Conservation (phyloP, 257 asterid genomes). For the Primulina tabacum region DNA sequence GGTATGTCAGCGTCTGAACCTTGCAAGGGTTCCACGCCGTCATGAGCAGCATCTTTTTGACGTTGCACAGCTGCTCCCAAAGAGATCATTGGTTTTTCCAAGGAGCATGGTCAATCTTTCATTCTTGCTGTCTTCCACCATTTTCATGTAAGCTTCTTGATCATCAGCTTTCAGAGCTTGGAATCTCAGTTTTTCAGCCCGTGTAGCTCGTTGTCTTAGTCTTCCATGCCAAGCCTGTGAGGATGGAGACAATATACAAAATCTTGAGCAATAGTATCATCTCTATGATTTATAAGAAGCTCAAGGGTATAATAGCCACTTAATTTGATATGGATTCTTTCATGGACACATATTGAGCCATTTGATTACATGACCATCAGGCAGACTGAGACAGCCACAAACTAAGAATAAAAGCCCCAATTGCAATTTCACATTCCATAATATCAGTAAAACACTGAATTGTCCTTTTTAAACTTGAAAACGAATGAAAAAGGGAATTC, state of each 20-base stretch:
- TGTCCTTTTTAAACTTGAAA: conserved; percentile 7
- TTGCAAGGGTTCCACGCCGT: conserved; percentile 58
- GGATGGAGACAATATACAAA: conserved; percentile 17
- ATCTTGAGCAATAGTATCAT: background rate
- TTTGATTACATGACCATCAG: background rate
- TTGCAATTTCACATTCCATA: conserved; percentile 1
- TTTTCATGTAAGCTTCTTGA: conserved; percentile 99
- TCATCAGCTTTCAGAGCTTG: conserved; percentile 98
- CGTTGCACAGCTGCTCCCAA: conserved; percentile 99
- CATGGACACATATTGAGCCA: conserved; percentile 7
- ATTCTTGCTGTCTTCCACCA: conserved; percentile 99
- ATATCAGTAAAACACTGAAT: background rate
- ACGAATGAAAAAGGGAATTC: conserved; percentile 1
- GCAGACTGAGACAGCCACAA: background rate
- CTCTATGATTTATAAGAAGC: conserved; percentile 17
- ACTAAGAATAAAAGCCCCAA: background rate
- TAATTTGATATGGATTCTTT: conserved; percentile 3
- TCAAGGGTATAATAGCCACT: conserved; percentile 6
- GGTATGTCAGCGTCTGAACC: conserved; percentile 54
- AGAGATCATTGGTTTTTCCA: conserved; percentile 89
- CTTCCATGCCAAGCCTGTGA: conserved; percentile 98
- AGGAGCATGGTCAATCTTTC: conserved; percentile 95
- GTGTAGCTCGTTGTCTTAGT: conserved; percentile 93
- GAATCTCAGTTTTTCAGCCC: conserved; percentile 92
- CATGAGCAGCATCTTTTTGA: conserved; percentile 88